Conservation (phyloP, 768 basidiomycete species). For the Fibroporia radiculosa region DNA sequence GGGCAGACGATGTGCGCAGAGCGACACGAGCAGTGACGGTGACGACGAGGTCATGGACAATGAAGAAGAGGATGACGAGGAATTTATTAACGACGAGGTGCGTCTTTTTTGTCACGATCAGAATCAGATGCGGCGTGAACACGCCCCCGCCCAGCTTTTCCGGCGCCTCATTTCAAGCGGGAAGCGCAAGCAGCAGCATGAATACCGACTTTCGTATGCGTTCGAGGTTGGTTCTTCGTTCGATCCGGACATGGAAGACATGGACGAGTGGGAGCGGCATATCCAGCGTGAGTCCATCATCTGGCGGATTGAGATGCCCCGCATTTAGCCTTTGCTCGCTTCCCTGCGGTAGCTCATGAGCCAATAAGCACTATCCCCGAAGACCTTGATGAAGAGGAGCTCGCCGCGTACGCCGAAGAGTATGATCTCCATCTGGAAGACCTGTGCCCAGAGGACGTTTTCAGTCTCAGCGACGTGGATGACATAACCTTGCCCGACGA, state of each 20-base stretch:
- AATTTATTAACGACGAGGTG: slow-evolving; percentile 58
- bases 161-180: slow-evolving; percentile 54
- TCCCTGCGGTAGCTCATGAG: not conserved
- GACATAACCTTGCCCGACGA: slow-evolving; percentile 10
- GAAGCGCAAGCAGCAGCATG: slow-evolving; percentile 39
- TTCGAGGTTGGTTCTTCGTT: slow-evolving; percentile 69
- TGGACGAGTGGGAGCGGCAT: slow-evolving; percentile 51
- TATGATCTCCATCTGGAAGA: slow-evolving; percentile 24
- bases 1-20: slow-evolving; percentile 23
- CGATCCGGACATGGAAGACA: slow-evolving; percentile 66
- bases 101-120: slow-evolving; percentile 7
- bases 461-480: slow-evolving; percentile 21
- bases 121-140: not conserved
- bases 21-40: slow-evolving; percentile 43
- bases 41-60: slow-evolving; percentile 45
- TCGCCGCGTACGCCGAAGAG: slow-evolving; percentile 54
- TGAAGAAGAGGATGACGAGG: slow-evolving; percentile 50
- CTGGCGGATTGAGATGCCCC: not conserved
- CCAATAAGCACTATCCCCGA: slow-evolving; percentile 26
- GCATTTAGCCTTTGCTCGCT: not conserved
- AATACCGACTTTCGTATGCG: slow-evolving; percentile 57
- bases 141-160: slow-evolving; percentile 41
- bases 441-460: slow-evolving; percentile 20
- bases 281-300: slow-evolving; percentile 34
- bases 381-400: slow-evolving; percentile 49